Evolutionary conservation across 352 stramenopile species (phyloP).

Genomic region (Phytophthora aleatoria): DNA sequence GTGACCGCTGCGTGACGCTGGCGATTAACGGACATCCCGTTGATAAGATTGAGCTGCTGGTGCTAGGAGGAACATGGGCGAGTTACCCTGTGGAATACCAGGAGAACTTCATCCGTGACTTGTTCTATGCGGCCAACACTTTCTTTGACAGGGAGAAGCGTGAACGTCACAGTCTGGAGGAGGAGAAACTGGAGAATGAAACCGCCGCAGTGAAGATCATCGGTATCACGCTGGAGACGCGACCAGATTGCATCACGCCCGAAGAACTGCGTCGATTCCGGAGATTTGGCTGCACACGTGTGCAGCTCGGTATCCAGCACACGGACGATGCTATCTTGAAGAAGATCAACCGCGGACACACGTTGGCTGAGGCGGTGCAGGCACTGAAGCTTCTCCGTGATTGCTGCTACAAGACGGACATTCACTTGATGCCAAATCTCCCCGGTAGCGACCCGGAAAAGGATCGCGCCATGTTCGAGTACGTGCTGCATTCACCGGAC

Average conservation of each 20-base stretch:
- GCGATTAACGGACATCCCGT: slow-evolving; percentile 93
- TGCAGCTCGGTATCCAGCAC: slow-evolving; percentile 93
- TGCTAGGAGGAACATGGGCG: slow-evolving; percentile 92
- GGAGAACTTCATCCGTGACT: slow-evolving; percentile 90
- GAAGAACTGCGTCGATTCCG: slow-evolving; percentile 87
- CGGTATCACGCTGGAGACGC: slow-evolving; percentile 90
- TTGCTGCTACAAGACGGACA: slow-evolving; percentile 94
- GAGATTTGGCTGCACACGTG: slow-evolving; percentile 85
- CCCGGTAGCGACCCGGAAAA: slow-evolving; percentile 82
- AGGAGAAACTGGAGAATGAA: slow-evolving; percentile 92
- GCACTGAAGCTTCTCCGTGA: slow-evolving; percentile 90
- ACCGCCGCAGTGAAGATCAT: slow-evolving; percentile 87
- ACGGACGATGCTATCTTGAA: slow-evolving; percentile 90
- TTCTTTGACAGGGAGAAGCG: slow-evolving; percentile 84
- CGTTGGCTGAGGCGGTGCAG: slow-evolving; percentile 65
- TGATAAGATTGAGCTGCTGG: slow-evolving; percentile 93
- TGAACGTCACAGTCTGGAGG: slow-evolving; percentile 69
- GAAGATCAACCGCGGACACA: slow-evolving; percentile 92
- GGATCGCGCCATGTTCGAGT: slow-evolving; percentile 92
- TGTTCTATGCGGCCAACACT: slow-evolving; percentile 94
- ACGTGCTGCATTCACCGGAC: slow-evolving; percentile 85
- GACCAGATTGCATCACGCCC: slow-evolving; percentile 90
- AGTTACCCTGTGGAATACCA: slow-evolving; percentile 92
- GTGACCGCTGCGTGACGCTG: slow-evolving; percentile 88
- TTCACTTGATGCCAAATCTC: slow-evolving; percentile 94